Evolutionary conservation across 2,329 filamentous ascomycete species (phyloP).

Genomic region (Cercospora canescens): DNA sequence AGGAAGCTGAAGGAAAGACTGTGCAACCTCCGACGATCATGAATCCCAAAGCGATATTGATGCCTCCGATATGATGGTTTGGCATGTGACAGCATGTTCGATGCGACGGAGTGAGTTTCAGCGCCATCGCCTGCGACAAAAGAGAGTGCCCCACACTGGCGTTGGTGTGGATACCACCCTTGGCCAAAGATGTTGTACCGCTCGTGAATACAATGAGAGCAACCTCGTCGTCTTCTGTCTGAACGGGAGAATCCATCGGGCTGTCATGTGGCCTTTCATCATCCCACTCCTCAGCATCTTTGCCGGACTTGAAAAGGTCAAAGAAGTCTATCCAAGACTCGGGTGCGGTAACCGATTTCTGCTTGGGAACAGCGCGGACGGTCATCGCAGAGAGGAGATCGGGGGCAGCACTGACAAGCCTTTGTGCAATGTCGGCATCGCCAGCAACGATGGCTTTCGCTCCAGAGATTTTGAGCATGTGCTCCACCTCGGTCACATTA

Average conservation of each 20-base stretch:
- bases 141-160: neutral
- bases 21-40: neutral
- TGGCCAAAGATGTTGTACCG: constrained; percentile 17
- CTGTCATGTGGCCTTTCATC: neutral
- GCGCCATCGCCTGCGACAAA: neutral
- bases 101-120: neutral
- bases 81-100: constrained; percentile 5
- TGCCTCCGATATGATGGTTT: constrained; percentile 1
- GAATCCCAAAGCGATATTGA: neutral
- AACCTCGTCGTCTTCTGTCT: neutral
- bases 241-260: neutral
- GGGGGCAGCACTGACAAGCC: neutral
- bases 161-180: constrained; percentile 14
- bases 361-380: neutral
- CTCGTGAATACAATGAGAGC: constrained; percentile 10
- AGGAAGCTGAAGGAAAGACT: neutral
- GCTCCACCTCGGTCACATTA: constrained; percentile 8
- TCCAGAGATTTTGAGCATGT: constrained; percentile 9
- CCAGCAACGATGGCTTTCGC: constrained; percentile 1
- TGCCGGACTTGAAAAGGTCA: neutral
- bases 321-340: neutral
- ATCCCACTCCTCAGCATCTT: neutral
- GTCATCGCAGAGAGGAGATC: neutral
- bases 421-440: neutral
- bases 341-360: neutral